A percentile compares a stretch with the other conserved stretches of the same genome.
These are phyloP conservation scores for Neurospora hispaniola DNA, from an alignment of 495 filamentous ascomycete genomes.

Conservation along the genomic window DNA sequence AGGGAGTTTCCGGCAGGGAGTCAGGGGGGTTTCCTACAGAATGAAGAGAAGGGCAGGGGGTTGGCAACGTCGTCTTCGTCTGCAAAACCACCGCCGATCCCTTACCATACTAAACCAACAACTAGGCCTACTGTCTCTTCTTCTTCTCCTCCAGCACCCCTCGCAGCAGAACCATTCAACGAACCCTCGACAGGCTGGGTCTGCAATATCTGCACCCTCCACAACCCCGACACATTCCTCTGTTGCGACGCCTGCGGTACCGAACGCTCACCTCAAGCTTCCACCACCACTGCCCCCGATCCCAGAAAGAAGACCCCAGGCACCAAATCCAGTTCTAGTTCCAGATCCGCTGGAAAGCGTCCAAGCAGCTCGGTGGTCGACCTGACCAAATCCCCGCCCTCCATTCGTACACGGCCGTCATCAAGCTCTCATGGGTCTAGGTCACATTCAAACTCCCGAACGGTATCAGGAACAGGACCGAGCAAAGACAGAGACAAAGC, in stretches of 20 bases:
- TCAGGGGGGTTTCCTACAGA: constrained; percentile 14
- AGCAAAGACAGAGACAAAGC: neutral
- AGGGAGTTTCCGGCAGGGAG: constrained; percentile 50
- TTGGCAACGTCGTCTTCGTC: constrained; percentile 9
- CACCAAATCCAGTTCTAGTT: neutral
- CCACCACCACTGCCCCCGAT: neutral
- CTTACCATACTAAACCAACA: constrained; percentile 8
- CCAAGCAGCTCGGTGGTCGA: constrained; percentile 19
- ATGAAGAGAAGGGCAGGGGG: neutral
- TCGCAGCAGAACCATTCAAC: neutral
- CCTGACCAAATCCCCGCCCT: constrained; percentile 10
- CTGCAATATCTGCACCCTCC: constrained; percentile 73
- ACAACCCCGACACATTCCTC: constrained; percentile 58
- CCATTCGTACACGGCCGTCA: neutral
- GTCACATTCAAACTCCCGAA: neutral
- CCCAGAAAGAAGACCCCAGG: neutral
- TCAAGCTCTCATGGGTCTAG: neutral
- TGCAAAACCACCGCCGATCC: constrained; percentile 17
- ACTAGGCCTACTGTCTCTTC: neutral
- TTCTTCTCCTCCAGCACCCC: constrained; percentile 4
- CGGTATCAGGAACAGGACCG: neutral
- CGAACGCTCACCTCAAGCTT: constrained; percentile 40
- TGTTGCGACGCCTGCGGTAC: constrained; percentile 70
- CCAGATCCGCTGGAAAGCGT: constrained; percentile 6
- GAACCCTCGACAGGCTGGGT: constrained; percentile 42